These are phyloP conservation scores for Ganoderma boninense DNA, from an alignment of 1,284 basidiomycete species.

Conservation along the genomic window DNA sequence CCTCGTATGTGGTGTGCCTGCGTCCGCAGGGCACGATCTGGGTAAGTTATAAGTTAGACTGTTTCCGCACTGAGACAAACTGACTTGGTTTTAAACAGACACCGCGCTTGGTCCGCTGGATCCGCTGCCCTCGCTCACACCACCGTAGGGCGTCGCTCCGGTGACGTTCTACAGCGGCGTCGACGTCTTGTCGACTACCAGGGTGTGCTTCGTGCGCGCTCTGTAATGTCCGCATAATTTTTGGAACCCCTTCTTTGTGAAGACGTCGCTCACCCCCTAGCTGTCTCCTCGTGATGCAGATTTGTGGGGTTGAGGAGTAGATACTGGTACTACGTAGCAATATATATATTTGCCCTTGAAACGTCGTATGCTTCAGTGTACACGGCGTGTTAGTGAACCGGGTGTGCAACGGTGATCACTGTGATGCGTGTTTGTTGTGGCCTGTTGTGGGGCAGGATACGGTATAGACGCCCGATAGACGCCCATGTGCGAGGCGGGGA, in stretches of 20 bases:
- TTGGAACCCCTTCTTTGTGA: slow-evolving; percentile 42
- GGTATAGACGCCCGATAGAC: background rate
- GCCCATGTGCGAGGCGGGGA: background rate
- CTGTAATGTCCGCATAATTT: slow-evolving; percentile 39
- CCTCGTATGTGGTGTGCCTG: background rate
- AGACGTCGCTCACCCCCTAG: slow-evolving; percentile 25
- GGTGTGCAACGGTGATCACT: too few species aligned
- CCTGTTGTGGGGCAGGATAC: background rate
- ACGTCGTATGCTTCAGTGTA: too few species aligned
- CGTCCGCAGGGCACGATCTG: background rate
- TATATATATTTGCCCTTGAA: background rate
- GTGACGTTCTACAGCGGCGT: slow-evolving; percentile 21
- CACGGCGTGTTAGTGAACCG: too few species aligned
- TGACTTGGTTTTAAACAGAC: background rate
- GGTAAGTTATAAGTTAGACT: background rate
- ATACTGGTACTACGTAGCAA: background rate
- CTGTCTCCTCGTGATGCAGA: slow-evolving; percentile 27
- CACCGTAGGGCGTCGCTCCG: slow-evolving; percentile 1
- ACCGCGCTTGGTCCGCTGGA: slow-evolving; percentile 5
- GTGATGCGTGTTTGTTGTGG: background rate
- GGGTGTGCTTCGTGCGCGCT: slow-evolving; percentile 13
- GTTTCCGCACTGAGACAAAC: background rate
- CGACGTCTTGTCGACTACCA: slow-evolving; percentile 18
- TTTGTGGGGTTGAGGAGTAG: slow-evolving; percentile 15
- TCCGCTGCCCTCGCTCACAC: slow-evolving; percentile 10